Percentiles rank a stretch among this genome's conserved stretches.
These are phyloP conservation scores for Chlamydomonas asymmetrica DNA, from an alignment of 139 green algal genomes.

Conservation along the genomic window DNA sequence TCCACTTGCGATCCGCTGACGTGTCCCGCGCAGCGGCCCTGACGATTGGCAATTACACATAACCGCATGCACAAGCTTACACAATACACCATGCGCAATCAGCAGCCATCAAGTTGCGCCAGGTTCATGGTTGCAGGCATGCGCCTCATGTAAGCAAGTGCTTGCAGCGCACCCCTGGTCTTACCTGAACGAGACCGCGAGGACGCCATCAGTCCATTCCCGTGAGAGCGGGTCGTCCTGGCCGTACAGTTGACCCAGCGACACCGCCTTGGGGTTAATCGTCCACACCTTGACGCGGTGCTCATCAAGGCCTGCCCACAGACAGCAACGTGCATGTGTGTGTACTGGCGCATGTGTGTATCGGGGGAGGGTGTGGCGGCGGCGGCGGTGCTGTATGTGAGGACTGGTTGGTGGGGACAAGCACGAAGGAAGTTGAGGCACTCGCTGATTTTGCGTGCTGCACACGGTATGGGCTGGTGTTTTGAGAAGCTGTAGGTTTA, in stretches of 20 bases:
- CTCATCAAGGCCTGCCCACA: slow-evolving; percentile 33
- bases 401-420: no score
- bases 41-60: slow-evolving; percentile 11
- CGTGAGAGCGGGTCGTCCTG: slow-evolving; percentile 40
- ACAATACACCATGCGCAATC: not conserved
- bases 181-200: slow-evolving; percentile 67
- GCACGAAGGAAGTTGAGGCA: no score
- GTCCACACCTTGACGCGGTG: slow-evolving; percentile 53
- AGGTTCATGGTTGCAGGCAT: not conserved
- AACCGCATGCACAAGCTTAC: not conserved
- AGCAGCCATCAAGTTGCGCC: no score
- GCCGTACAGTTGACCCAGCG: slow-evolving; percentile 78
- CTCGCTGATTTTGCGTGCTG: no score
- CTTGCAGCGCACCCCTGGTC: no score
- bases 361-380: no score
- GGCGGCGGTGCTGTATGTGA: no score
- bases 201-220: slow-evolving; percentile 81
- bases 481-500: no score
- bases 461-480: no score
- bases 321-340: no score
- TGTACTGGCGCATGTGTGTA: no score
- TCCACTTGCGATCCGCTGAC: slow-evolving; percentile 62
- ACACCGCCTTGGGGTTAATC: slow-evolving; percentile 80
- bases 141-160: no score
- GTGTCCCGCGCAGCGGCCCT: slow-evolving; percentile 39